Percentiles rank a stretch among this genome's conserved stretches.
These are phyloP conservation scores for Aspergillus sparsus DNA, from an alignment of 495 filamentous ascomycete genomes.

Conservation along the genomic window DNA sequence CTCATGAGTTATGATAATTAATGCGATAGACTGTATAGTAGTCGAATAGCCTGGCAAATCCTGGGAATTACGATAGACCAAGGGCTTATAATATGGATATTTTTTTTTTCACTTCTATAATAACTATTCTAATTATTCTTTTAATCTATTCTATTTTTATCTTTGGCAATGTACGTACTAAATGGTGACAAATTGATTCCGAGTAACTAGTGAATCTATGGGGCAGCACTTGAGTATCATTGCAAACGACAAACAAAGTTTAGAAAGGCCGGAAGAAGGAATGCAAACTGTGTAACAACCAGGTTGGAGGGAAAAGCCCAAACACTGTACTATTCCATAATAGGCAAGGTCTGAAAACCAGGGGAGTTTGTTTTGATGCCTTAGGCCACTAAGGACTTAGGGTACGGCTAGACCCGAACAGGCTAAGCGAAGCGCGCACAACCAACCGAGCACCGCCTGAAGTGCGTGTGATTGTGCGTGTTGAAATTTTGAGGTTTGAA, in stretches of 20 bases:
- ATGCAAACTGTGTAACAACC: too few species aligned
- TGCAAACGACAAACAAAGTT: too few species aligned
- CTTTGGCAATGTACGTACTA: too few species aligned
- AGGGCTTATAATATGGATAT: too few species aligned
- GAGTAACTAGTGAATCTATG: too few species aligned
- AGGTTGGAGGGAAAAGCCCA: background rate
- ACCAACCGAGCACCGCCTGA: slow-evolving; percentile 31
- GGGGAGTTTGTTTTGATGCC: slow-evolving; percentile 10
- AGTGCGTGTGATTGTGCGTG: slow-evolving; percentile 35
- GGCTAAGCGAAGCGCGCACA: slow-evolving; percentile 48
- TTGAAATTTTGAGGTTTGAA: slow-evolving; percentile 45
- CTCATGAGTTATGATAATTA: slow-evolving; percentile 25
- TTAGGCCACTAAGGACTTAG: slow-evolving; percentile 36
- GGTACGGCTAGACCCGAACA: slow-evolving; percentile 48
- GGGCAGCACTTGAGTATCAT: too few species aligned
- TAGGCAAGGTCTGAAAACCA: background rate
- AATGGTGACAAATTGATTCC: too few species aligned
- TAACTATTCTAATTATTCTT: too few species aligned
- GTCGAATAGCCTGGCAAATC: background rate
- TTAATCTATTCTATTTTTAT: too few species aligned
- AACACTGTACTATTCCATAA: background rate
- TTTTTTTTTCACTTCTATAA: too few species aligned
- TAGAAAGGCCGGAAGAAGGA: too few species aligned
- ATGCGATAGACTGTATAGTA: slow-evolving; percentile 28
- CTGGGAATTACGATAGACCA: background rate